phyloP scores from a whole-genome alignment of 345 rosid genomes.

The Rhodamnia argentea region DNA sequence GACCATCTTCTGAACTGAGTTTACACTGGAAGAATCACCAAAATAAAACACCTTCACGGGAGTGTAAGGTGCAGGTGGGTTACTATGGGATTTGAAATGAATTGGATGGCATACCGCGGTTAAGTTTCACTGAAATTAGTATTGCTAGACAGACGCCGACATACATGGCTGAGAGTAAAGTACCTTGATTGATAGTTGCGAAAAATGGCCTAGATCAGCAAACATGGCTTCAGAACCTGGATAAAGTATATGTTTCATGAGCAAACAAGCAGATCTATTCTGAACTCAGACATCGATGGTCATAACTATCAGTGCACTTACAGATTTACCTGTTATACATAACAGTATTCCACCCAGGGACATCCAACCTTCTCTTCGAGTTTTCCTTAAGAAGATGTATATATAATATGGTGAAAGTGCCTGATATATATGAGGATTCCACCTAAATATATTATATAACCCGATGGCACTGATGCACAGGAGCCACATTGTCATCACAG shows the following conservation, averaged over 20 bases:
- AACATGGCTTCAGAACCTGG: slow-evolving; percentile 94
- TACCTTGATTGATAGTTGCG: slow-evolving; percentile 85
- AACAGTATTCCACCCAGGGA: slow-evolving; percentile 82
- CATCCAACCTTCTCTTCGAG: slow-evolving; percentile 78
- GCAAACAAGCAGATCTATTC: background rate
- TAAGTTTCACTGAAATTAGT: background rate
- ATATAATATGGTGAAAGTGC: slow-evolving; percentile 83
- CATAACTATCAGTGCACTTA: background rate
- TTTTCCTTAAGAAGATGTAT: slow-evolving; percentile 67
- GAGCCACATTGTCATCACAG: slow-evolving; percentile 71
- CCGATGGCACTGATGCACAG: slow-evolving; percentile 74
- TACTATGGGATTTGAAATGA: background rate
- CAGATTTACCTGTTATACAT: slow-evolving; percentile 61
- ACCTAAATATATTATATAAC: slow-evolving; percentile 54
- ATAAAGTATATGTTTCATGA: background rate
- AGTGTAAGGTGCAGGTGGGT: background rate
- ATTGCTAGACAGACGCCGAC: background rate
- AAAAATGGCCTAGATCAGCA: slow-evolving; percentile 94
- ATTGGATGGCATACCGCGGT: background rate
- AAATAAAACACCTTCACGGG: background rate
- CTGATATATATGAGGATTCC: slow-evolving; percentile 85
- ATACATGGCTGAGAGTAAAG: background rate
- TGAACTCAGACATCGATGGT: background rate
- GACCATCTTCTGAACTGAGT: background rate
- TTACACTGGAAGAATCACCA: background rate